Evolutionary conservation across 176 grass and related monocot genomes (phyloP), one percentile per base, ranked within the genome.

Genomic region (Ananas comosus): DNA sequence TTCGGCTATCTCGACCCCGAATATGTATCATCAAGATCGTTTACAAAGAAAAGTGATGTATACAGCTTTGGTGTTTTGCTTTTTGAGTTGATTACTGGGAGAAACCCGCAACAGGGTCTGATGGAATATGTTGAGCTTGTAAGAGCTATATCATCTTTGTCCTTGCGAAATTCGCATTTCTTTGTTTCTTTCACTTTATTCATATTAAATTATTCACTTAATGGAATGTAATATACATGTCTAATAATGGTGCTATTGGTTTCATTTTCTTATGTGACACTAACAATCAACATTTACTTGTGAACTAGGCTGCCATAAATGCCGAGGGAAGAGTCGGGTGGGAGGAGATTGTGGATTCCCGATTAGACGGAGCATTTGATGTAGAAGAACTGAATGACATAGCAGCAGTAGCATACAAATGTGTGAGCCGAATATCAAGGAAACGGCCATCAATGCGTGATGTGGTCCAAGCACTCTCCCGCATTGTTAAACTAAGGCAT

Each of bases 71-170:
- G 94, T 12, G 86, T 99, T 63, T 80, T 99, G 78, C 69, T 99
- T 64, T 90, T 99, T 64, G 94, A 99, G 79, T 64, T 99, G 72
- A 85, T 99, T 64, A 77, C 94, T 56, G 87, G 94, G 63, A 82
- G 94, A 63, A 99, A 90, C 50, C 94, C 94, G 17, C 94, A 93
- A 76, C 94, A 99, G 69, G 94, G 94, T 69, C 87, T 99, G 64
- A 99, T 99, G 89, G 94, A 93, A 72, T 99, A 93, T 73, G 84
- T 93, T 22, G 94, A 93, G 66, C 94, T 97, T 57, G 89, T 97
- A 92, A 97, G 84, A 64, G 17, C 51, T 9, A 10, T 11, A 61
- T 61, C 3, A 61, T 61, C 13, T 61, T 22, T 18, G 0, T 61
- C 56, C 21, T 19, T 22, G 9, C 21, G 16, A 61, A 19, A 61